phyloP scores from a whole-genome alignment of 2,329 filamentous ascomycete genomes.

The Fusarium anthophilum region DNA sequence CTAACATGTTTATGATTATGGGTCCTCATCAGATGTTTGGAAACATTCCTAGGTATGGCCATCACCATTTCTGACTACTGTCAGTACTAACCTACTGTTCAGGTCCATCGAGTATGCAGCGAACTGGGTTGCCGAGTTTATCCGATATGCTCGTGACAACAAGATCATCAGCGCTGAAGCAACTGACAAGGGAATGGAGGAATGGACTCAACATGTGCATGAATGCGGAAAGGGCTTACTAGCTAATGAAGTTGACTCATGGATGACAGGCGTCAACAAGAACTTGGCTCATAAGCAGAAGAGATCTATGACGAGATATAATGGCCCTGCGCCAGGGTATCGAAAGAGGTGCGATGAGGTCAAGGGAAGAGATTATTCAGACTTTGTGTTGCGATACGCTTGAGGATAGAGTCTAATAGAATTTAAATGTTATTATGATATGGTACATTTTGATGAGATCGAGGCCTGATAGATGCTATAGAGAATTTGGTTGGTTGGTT shows the following conservation, averaged over 20 bases:
- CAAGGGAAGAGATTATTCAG: slow-evolving; percentile 39
- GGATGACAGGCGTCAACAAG: slow-evolving; percentile 66
- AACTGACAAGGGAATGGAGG: slow-evolving; percentile 49
- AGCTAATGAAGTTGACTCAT: slow-evolving; percentile 53
- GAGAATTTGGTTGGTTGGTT: no score
- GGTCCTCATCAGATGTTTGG: slow-evolving; percentile 56
- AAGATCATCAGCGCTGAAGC: slow-evolving; percentile 51
- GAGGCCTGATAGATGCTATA: neutral
- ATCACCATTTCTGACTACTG: rapidly evolving
- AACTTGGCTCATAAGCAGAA: slow-evolving; percentile 58
- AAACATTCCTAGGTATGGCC: slow-evolving; percentile 49
- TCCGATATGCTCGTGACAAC: slow-evolving; percentile 46
- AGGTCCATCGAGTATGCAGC: slow-evolving; percentile 54
- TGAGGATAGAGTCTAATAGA: neutral
- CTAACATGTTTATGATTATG: slow-evolving; percentile 60
- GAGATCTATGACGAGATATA: slow-evolving; percentile 57
- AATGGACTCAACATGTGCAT: slow-evolving; percentile 60
- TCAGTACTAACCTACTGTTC: neutral
- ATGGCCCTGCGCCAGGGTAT: slow-evolving; percentile 56
- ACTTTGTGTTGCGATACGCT: slow-evolving; percentile 12
- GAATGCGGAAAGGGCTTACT: slow-evolving; percentile 56
- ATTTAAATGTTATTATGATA: neutral
- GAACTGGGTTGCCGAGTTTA: slow-evolving; percentile 48
- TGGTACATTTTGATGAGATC: rapidly evolving
- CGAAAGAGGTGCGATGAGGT: slow-evolving; percentile 50